These are phyloP conservation scores for Carnegiea gigantea DNA, from an alignment of 179 eudicot species.

Conservation along the genomic window DNA sequence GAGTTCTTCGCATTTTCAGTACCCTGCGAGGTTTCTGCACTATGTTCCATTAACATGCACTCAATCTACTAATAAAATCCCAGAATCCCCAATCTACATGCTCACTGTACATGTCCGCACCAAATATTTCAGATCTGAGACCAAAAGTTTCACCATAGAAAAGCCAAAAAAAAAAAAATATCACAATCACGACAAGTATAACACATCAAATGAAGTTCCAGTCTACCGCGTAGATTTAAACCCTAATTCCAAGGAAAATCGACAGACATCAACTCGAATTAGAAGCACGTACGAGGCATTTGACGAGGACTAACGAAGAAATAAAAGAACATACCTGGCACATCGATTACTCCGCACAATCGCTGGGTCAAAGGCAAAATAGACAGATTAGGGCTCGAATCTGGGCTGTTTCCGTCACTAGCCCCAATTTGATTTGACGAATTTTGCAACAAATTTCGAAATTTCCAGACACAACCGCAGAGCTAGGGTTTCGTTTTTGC, in stretches of 20 bases:
- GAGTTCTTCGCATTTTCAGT: constrained; percentile 46
- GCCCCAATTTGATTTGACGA: constrained; percentile 28
- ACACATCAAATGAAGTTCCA: constrained; percentile 10
- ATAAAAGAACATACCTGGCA: constrained; percentile 19
- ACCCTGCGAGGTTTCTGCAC: constrained; percentile 47
- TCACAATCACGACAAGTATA: constrained; percentile 10
- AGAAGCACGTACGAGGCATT: not conserved
- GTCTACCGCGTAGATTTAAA: constrained; percentile 16
- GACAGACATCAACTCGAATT: constrained; percentile 11
- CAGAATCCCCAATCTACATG: constrained; percentile 48
- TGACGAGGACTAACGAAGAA: constrained; percentile 2
- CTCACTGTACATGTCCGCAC: constrained; percentile 43
- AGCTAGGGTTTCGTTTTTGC: constrained; percentile 45
- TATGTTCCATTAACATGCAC: constrained; percentile 84
- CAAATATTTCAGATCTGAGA: constrained; percentile 66
- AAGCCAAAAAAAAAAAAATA: constrained; percentile 6
- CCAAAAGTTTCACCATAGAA: constrained; percentile 28
- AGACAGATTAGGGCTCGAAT: constrained; percentile 16
- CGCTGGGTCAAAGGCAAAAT: constrained; percentile 20
- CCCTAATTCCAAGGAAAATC: constrained; percentile 8
- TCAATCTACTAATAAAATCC: constrained; percentile 41
- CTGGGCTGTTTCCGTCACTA: constrained; percentile 15
- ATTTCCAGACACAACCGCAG: constrained; percentile 20
- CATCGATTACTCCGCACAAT: constrained; percentile 16
- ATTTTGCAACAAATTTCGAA: constrained; percentile 27